Evolutionary conservation across 2,329 filamentous ascomycete species (phyloP), one percentile per base, ranked within the genome.

Genomic region (Fusarium coicis): DNA sequence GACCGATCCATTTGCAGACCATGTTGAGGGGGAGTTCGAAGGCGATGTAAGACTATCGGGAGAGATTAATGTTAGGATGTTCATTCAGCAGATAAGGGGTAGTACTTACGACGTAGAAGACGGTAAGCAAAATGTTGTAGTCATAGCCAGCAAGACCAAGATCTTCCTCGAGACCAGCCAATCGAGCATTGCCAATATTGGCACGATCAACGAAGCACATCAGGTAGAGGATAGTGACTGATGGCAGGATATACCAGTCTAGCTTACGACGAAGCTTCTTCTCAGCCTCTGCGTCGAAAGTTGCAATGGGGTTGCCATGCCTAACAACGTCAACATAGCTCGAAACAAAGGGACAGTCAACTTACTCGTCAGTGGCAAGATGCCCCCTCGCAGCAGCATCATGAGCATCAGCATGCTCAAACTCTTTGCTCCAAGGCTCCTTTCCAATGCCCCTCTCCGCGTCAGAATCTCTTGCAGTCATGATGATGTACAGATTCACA

Each of bases 151-250:
- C 54, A 87, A 77, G 11, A 87, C 88, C 4, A 91, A 83, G 3
- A 89, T 83, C 84, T 52, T 88, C 85, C 16, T 91, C 80, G 0
- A 88, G 88, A 3, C 66, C 66, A 1, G 66, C 88, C 88, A 19
- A 90, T 77, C 66, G 85, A 4, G 89, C 89, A 77, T 91, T 67
- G 88, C 91, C 92, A 37, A 93, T 91, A 74, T 93, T 93, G n/a
- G 91, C 90, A 21, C 92, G 86, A 75, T 93, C 91, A 63, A 93
- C 92, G 79, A 93, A 93, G 81, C 91, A 93, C 75, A 93, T 74
- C 15, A 74, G 44, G n/a, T 75, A 73, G 10, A 73, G 5, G 1
- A 73, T 65, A 3, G 66, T 70, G 15, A 73, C 71, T 28, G 70
- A 70, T 10, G 66, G 66, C 49, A 68, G 40, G 4, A 68, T 44